A percentile compares a stretch with the other conserved stretches of the same genome.
These are phyloP conservation scores for Adenanthera pavonina DNA, from an alignment of 306 rosid species.

Conservation along the genomic window DNA sequence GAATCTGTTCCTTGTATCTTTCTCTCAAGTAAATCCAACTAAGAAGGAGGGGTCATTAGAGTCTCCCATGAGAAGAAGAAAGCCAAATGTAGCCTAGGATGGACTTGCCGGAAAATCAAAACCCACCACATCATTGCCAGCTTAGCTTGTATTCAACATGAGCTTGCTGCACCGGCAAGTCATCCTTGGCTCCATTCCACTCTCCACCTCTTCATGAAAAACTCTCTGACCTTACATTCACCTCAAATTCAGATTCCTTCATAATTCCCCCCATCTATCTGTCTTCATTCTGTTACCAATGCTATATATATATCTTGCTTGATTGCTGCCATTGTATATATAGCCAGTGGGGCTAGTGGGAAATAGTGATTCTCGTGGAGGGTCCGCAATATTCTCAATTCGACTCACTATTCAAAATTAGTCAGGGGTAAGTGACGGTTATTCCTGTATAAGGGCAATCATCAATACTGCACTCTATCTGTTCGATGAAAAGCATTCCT, in stretches of 20 bases:
- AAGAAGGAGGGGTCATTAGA: neutral
- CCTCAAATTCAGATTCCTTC: neutral
- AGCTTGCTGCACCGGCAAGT: constrained; percentile 43
- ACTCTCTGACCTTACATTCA: constrained; percentile 33
- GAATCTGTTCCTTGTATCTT: too few relatives aligned
- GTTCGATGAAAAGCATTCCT: constrained; percentile 23
- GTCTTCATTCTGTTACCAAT: neutral
- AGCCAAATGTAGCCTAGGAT: constrained; percentile 44
- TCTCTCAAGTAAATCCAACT: neutral
- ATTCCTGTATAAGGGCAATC: constrained; percentile 28
- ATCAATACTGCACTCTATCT: neutral
- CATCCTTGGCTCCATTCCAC: constrained; percentile 56
- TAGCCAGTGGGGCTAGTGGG: constrained; percentile 17
- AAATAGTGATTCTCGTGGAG: constrained; percentile 33
- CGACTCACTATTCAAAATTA: constrained; percentile 20
- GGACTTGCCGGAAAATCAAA: constrained; percentile 36
- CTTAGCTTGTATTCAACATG: neutral
- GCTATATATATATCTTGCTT: neutral
- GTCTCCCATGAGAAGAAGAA: constrained; percentile 44
- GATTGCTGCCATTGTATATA: constrained; percentile 12
- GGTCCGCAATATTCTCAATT: constrained; percentile 35
- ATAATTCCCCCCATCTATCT: neutral
- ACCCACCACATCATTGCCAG: neutral
- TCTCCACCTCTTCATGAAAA: constrained; percentile 49
- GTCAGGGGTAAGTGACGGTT: constrained; percentile 15